Percentiles rank a stretch among this genome's conserved stretches.
phyloP scores from a whole-genome alignment of 306 rosid genomes.

The Casuarina glauca region DNA sequence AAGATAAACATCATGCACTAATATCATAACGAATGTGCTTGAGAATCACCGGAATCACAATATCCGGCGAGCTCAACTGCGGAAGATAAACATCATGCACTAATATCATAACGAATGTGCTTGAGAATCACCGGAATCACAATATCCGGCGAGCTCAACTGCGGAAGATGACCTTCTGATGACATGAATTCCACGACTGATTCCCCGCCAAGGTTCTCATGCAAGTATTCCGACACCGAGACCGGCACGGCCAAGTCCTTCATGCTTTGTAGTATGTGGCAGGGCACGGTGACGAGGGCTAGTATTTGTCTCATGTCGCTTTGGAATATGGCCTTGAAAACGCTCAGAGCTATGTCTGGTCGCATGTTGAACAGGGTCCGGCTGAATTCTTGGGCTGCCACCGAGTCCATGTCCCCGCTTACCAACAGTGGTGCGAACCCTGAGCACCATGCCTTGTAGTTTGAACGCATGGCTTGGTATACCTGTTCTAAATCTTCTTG shows the following conservation, averaged over 20 bases:
- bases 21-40: slow-evolving; percentile 63
- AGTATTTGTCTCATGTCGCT: slow-evolving; percentile 68
- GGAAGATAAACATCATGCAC: slow-evolving; percentile 43
- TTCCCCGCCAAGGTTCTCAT: slow-evolving; percentile 54
- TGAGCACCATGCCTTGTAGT: slow-evolving; percentile 82
- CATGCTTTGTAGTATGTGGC: slow-evolving; percentile 73
- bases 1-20: slow-evolving; percentile 10
- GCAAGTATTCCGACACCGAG: slow-evolving; percentile 65
- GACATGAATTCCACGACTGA: slow-evolving; percentile 77
- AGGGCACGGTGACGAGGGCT: slow-evolving; percentile 50
- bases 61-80: slow-evolving; percentile 83
- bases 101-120: slow-evolving; percentile 65
- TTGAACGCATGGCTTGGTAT: slow-evolving; percentile 61
- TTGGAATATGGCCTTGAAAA: slow-evolving; percentile 62
- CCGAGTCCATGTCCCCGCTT: slow-evolving; percentile 88
- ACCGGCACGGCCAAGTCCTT: slow-evolving; percentile 87
- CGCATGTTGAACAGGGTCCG: slow-evolving; percentile 89
- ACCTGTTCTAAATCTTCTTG: slow-evolving; percentile 68
- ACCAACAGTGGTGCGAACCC: slow-evolving; percentile 84
- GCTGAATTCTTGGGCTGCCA: slow-evolving; percentile 84
- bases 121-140: slow-evolving; percentile 68
- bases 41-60: slow-evolving; percentile 67
- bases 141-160: slow-evolving; percentile 77
- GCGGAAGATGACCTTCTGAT: slow-evolving; percentile 83
- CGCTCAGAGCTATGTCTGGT: slow-evolving; percentile 75